These are phyloP conservation scores for Aspergillus fijiensis DNA, from an alignment of 2,329 filamentous ascomycete genomes.

Conservation along the genomic window DNA sequence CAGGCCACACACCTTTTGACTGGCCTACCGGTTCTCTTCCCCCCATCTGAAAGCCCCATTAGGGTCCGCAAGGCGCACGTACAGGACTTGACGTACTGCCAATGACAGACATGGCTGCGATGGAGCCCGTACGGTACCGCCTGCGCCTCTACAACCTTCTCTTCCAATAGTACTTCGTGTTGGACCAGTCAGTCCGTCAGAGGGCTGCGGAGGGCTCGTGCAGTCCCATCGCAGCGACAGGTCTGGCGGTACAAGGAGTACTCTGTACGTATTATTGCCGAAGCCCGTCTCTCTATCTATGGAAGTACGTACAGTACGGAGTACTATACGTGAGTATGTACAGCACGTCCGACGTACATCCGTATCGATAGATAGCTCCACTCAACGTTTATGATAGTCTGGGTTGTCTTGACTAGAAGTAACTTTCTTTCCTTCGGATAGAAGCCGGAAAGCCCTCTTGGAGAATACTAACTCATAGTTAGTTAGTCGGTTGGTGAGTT, in stretches of 20 bases:
- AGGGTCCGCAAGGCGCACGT: constrained; percentile 9
- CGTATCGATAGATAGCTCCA: background rate
- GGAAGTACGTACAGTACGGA: too few species aligned
- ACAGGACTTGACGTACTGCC: constrained; percentile 1
- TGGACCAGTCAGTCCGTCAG: background rate
- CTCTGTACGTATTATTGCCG: background rate
- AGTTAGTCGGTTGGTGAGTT: too few species aligned
- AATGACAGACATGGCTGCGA: background rate
- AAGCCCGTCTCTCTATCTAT: too few species aligned
- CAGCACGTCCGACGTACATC: background rate
- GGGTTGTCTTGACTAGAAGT: background rate
- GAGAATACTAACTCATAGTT: background rate
- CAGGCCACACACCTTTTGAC: background rate
- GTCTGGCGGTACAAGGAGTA: background rate
- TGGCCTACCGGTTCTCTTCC: background rate
- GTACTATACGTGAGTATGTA: background rate
- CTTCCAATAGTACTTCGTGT: background rate
- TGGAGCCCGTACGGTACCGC: constrained; percentile 1
- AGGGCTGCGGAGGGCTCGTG: constrained; percentile 7
- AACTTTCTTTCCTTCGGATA: background rate
- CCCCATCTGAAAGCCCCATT: constrained; percentile 1
- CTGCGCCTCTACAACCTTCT: background rate
- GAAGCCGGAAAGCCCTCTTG: background rate
- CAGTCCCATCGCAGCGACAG: background rate
- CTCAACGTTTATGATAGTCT: background rate